Evolutionary conservation across 2,329 filamentous ascomycete genomes (phyloP).

Genomic region (Penicillium sclerotiorum): DNA sequence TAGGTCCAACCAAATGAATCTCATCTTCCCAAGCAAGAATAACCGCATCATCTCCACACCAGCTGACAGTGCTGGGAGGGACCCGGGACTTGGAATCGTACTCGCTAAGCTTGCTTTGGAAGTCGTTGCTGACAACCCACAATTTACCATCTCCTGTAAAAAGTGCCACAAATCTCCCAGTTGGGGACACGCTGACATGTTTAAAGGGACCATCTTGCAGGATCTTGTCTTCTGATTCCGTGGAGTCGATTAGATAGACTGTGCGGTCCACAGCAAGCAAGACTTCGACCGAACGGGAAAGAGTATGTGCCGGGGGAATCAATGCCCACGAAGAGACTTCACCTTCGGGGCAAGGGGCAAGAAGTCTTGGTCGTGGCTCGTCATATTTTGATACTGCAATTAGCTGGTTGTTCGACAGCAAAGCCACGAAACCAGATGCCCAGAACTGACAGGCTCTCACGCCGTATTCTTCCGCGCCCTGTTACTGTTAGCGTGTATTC

Average conservation of each 20-base stretch:
- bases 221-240: slow-evolving; percentile 86
- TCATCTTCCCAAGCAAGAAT: slow-evolving; percentile 98
- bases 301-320: slow-evolving; percentile 81
- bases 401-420: slow-evolving; percentile 84
- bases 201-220: slow-evolving; percentile 91
- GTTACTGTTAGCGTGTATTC: slow-evolving; percentile 16
- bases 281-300: slow-evolving; percentile 91
- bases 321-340: slow-evolving; percentile 86
- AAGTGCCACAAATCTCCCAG: slow-evolving; percentile 83
- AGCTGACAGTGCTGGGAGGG: slow-evolving; percentile 82
- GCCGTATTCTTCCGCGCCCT: slow-evolving; percentile 82
- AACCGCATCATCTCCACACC: slow-evolving; percentile 94
- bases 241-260: slow-evolving; percentile 82
- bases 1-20: slow-evolving; percentile 87
- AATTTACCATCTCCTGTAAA: slow-evolving; percentile 84
- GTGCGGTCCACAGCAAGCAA: slow-evolving; percentile 83
- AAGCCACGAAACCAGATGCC: slow-evolving; percentile 85
- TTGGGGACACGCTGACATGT: slow-evolving; percentile 87
- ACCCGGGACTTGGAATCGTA: slow-evolving; percentile 87
- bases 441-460: slow-evolving; percentile 92
- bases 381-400: slow-evolving; percentile 86
- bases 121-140: slow-evolving; percentile 93
- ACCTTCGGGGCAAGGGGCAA: slow-evolving; percentile 76
- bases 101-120: slow-evolving; percentile 88
- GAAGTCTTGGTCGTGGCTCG: slow-evolving; percentile 82